These are phyloP conservation scores for Colletotrichum cordylinicola DNA, from an alignment of 2,329 filamentous ascomycete species.

Conservation along the genomic window DNA sequence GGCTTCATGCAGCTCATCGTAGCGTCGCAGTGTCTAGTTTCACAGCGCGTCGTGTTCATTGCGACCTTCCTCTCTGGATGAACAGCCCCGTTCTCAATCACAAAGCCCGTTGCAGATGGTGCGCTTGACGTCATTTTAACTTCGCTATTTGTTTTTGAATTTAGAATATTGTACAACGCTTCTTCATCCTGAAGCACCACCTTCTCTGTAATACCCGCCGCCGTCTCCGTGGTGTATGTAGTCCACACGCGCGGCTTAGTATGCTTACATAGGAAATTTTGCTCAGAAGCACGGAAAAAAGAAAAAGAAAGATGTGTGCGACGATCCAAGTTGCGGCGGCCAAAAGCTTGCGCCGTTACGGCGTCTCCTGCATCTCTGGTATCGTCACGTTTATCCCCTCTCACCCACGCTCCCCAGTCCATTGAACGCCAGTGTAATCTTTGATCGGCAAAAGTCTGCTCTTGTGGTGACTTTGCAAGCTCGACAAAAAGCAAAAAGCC, in stretches of 20 bases:
- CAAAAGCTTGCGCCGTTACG: not conserved
- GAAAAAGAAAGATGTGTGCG: not conserved
- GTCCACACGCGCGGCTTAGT: not conserved
- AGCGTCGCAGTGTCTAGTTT: not conserved
- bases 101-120: not conserved
- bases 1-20: not conserved
- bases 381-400: not conserved
- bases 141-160: not conserved
- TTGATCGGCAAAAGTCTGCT: not conserved
- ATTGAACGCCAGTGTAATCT: not conserved
- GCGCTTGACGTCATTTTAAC: not conserved
- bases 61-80: not conserved
- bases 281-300: not conserved
- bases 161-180: not conserved
- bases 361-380: not conserved
- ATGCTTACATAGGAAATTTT: not conserved
- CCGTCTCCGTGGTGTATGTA: not conserved
- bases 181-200: not conserved
- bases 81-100: not conserved
- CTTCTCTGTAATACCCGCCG: not conserved
- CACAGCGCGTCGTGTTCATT: not conserved
- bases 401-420: not conserved
- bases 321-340: not conserved
- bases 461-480: not conserved
- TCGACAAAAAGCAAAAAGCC: not conserved